These are phyloP conservation scores for Xanthoparmelia taractica DNA, from an alignment of 495 filamentous ascomycete species.

Conservation along the genomic window DNA sequence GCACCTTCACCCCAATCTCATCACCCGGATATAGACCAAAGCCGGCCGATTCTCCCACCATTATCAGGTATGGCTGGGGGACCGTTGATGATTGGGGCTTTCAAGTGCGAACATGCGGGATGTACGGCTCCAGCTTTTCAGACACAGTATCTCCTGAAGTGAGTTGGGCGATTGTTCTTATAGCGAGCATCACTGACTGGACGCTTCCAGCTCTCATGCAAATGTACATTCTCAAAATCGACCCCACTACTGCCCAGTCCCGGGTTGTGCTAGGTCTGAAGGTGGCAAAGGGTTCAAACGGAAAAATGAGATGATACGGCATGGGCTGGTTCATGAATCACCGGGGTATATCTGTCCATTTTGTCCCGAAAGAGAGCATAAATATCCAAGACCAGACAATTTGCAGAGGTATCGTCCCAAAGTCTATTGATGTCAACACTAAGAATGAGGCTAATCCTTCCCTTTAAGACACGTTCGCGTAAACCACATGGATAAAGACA, in stretches of 20 bases:
- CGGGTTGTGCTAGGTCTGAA: constrained; percentile 66
- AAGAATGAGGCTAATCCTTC: not conserved
- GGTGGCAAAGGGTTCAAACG: constrained; percentile 95
- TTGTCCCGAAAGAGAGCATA: constrained; percentile 91
- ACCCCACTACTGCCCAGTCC: constrained; percentile 85
- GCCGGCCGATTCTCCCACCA: constrained; percentile 24
- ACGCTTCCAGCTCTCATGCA: constrained; percentile 63
- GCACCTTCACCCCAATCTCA: constrained; percentile 35
- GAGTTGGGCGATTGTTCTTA: constrained; percentile 30
- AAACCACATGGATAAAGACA: constrained; percentile 79
- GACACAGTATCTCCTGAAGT: constrained; percentile 80
- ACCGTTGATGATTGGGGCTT: constrained; percentile 27
- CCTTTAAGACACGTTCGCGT: constrained; percentile 69
- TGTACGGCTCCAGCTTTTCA: constrained; percentile 85
- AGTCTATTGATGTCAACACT: not conserved
- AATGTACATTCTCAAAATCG: constrained; percentile 90
- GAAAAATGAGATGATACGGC: constrained; percentile 98
- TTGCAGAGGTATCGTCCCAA: constrained; percentile 67
- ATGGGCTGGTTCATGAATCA: constrained; percentile 89
- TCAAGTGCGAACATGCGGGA: constrained; percentile 59
- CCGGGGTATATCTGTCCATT: constrained; percentile 97
- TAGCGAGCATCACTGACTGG: constrained; percentile 8
- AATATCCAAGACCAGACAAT: constrained; percentile 95
- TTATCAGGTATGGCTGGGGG: constrained; percentile 10
- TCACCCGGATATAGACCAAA: constrained; percentile 44